phyloP scores from a whole-genome alignment of 768 basidiomycete species.

The Mycena vitilis region DNA sequence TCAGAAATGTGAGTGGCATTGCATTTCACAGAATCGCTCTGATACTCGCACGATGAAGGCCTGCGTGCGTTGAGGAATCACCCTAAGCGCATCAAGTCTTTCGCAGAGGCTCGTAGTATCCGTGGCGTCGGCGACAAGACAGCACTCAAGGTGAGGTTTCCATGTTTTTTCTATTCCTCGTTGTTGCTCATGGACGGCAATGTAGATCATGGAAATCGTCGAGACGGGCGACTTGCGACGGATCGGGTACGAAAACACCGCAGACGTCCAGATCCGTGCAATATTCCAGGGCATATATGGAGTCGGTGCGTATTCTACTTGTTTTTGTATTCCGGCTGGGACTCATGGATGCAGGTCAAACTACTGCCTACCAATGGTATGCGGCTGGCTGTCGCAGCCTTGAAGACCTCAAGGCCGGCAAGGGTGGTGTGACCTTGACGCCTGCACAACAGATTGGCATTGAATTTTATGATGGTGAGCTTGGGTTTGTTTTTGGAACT shows the following conservation, averaged over 20 bases:
- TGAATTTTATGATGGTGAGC: conserved; percentile 74
- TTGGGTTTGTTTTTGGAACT: not conserved
- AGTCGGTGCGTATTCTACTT: conserved; percentile 63
- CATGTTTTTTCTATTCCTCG: not conserved
- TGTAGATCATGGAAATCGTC: conserved; percentile 84
- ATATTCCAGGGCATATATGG: conserved; percentile 88
- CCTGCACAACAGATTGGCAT: conserved; percentile 75
- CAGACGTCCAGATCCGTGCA: conserved; percentile 65
- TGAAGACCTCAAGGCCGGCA: conserved; percentile 73
- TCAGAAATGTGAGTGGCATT: conserved; percentile 64
- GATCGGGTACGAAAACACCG: conserved; percentile 74
- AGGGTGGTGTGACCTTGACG: conserved; percentile 70
- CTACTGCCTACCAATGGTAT: conserved; percentile 81
- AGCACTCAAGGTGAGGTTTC: conserved; percentile 68
- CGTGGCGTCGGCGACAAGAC: conserved; percentile 80
- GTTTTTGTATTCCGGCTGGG: not conserved
- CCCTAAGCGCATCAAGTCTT: conserved; percentile 67
- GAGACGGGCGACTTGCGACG: conserved; percentile 78
- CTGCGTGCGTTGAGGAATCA: conserved; percentile 68
- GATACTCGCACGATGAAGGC: conserved; percentile 49
- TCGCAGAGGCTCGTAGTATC: conserved; percentile 69
- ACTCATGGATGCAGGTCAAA: conserved; percentile 58
- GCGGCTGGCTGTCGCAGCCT: conserved; percentile 80
- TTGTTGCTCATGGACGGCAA: conserved; percentile 10
- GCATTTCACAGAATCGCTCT: not conserved